Evolutionary conservation across 169 alveolate species (phyloP).

Genomic region (Eimeria mitis): DNA sequence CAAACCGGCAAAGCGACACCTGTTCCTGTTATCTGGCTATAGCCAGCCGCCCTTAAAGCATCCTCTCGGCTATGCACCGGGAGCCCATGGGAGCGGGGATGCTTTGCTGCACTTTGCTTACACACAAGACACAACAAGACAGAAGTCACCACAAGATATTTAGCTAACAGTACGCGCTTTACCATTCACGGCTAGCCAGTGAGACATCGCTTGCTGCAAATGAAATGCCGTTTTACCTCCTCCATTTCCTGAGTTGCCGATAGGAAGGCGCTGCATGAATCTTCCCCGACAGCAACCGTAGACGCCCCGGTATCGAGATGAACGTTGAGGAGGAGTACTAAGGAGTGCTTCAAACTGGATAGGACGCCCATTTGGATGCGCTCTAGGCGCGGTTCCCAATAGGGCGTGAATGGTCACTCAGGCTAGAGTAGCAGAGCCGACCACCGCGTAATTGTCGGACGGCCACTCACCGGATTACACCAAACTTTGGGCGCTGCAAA

Average conservation of each 20-base stretch:
- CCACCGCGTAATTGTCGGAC: background rate
- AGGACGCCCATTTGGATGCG: background rate
- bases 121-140: constrained; percentile 3
- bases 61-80: background rate
- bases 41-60: background rate
- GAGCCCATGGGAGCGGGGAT: background rate
- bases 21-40: background rate
- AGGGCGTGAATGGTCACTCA: constrained; percentile 30
- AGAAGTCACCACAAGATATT: background rate
- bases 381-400: constrained; percentile 22
- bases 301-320: background rate
- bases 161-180: background rate
- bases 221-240: background rate
- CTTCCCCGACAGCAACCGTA: background rate
- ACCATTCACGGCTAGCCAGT: background rate
- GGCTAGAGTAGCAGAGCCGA: background rate
- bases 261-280: constrained; percentile 16
- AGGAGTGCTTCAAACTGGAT: background rate
- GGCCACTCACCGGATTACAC: background rate
- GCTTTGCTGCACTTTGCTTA: background rate
- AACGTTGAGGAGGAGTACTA: background rate
- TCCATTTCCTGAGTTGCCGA: background rate
- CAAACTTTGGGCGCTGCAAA: background rate
- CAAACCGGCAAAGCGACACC: constrained; percentile 6
- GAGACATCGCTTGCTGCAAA: background rate